A percentile compares a stretch with the other conserved stretches of the same genome.
Conservation (phyloP, 2,329 filamentous ascomycete species). For the Paracoccidioides brasiliensis region DNA sequence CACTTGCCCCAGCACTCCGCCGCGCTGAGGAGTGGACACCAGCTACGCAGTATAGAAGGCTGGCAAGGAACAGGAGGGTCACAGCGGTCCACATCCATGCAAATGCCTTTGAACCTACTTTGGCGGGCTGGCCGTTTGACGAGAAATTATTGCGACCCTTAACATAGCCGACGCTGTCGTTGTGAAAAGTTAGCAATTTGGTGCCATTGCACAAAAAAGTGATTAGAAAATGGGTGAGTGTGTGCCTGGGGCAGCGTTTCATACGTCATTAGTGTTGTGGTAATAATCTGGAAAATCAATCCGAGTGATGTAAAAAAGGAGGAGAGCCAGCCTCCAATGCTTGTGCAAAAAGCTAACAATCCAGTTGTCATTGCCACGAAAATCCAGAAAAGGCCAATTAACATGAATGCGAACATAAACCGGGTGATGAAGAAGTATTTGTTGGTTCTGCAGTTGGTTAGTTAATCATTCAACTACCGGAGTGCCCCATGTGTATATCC, state of each 20-base stretch:
- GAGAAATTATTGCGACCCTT: slow-evolving; percentile 45
- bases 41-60: slow-evolving; percentile 43
- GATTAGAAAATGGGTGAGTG: slow-evolving; percentile 1
- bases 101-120: slow-evolving; percentile 45
- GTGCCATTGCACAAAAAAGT: slow-evolving; percentile 6
- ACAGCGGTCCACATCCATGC: slow-evolving; percentile 50
- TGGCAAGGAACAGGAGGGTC: slow-evolving; percentile 42
- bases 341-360: slow-evolving; percentile 38
- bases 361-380: slow-evolving; percentile 34
- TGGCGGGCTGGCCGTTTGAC: slow-evolving; percentile 34
- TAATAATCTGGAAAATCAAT: slow-evolving; percentile 45
- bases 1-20: not conserved
- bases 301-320: slow-evolving; percentile 41
- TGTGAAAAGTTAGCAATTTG: slow-evolving; percentile 5
- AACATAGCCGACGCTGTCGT: slow-evolving; percentile 44
- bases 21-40: slow-evolving; percentile 16
- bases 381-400: slow-evolving; percentile 70
- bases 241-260: slow-evolving; percentile 19
- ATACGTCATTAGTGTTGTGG: slow-evolving; percentile 50
- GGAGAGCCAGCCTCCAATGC: slow-evolving; percentile 39
- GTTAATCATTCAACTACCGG: slow-evolving; percentile 13
- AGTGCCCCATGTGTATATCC: too few species aligned
- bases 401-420: slow-evolving; percentile 84
- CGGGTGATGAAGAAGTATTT: slow-evolving; percentile 75
- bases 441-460: slow-evolving; percentile 33